Evolutionary conservation across 2,329 filamentous ascomycete genomes (phyloP).

Genomic region (Aureobasidium melanogenum): DNA sequence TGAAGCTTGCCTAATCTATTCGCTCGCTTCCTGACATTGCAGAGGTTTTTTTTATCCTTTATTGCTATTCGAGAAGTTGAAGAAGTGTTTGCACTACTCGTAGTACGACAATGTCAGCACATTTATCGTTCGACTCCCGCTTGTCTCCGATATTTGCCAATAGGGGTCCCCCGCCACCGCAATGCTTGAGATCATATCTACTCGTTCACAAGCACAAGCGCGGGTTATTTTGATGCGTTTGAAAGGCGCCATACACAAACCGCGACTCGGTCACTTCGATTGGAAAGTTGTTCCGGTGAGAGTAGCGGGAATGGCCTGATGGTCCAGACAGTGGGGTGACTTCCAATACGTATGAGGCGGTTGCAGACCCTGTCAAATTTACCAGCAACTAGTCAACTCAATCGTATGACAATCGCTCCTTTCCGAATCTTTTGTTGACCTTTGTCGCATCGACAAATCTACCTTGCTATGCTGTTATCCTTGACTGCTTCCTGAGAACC

Average conservation of each 20-base stretch:
- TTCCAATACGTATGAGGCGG: neutral
- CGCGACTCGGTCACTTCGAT: neutral
- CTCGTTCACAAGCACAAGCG: neutral
- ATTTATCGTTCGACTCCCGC: neutral
- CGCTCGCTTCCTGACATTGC: neutral
- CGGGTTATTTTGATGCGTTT: neutral
- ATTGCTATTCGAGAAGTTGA: neutral
- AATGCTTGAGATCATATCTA: neutral
- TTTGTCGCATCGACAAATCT: neutral
- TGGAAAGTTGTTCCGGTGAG: neutral
- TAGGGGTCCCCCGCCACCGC: neutral
- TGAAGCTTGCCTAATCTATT: neutral
- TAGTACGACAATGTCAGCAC: neutral
- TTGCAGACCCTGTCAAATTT: conserved; percentile 6
- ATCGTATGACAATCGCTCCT: neutral
- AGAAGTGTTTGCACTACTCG: neutral
- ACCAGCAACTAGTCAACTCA: neutral
- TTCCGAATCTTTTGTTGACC: neutral
- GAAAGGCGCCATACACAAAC: neutral
- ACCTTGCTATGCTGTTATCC: neutral
- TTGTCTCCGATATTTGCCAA: neutral
- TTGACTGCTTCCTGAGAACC: neutral
- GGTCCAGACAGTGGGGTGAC: neutral
- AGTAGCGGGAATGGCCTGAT: neutral
- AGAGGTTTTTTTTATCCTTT: neutral